A percentile compares a stretch with the other conserved stretches of the same genome.
Evolutionary conservation across 2,329 filamentous ascomycete species (phyloP).

Genomic region (Leptographium wingfieldii): DNA sequence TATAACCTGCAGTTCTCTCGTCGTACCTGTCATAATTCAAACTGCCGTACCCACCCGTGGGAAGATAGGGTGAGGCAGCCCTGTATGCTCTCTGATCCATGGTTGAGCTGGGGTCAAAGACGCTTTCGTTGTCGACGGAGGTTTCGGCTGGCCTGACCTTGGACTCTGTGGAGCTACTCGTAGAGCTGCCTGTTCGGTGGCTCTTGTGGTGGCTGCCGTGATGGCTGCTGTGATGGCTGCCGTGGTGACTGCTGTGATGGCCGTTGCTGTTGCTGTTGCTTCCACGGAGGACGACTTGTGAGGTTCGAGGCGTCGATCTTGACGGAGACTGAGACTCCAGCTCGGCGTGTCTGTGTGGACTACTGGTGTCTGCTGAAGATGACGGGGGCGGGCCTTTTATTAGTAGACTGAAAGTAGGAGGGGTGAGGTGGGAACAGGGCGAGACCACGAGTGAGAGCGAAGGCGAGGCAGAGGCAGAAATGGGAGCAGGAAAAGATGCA

Average conservation of each 20-base stretch:
- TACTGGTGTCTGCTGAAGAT: not conserved
- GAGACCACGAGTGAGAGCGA: not conserved
- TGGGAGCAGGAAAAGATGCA: not conserved
- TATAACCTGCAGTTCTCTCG: not conserved
- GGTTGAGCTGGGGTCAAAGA: not conserved
- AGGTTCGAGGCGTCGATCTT: not conserved
- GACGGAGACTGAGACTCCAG: not conserved
- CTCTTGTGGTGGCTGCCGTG: not conserved
- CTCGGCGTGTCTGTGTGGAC: not conserved
- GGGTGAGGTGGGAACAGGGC: not conserved
- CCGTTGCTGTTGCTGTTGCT: not conserved
- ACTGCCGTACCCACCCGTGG: not conserved
- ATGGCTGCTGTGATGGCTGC: not conserved
- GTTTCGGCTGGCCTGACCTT: not conserved
- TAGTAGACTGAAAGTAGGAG: not conserved
- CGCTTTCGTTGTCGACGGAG: not conserved
- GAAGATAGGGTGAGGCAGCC: not conserved
- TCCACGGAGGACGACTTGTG: not conserved
- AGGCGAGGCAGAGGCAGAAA: not conserved
- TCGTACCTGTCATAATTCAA: not conserved
- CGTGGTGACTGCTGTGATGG: not conserved
- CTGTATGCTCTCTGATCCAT: not conserved
- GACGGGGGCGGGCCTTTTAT: not conserved
- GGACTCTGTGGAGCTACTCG: not conserved
- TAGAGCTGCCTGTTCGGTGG: not conserved